These are phyloP conservation scores for Backusella luteola DNA, from an alignment of 192 early-diverging fungal genomes.

Conservation along the genomic window DNA sequence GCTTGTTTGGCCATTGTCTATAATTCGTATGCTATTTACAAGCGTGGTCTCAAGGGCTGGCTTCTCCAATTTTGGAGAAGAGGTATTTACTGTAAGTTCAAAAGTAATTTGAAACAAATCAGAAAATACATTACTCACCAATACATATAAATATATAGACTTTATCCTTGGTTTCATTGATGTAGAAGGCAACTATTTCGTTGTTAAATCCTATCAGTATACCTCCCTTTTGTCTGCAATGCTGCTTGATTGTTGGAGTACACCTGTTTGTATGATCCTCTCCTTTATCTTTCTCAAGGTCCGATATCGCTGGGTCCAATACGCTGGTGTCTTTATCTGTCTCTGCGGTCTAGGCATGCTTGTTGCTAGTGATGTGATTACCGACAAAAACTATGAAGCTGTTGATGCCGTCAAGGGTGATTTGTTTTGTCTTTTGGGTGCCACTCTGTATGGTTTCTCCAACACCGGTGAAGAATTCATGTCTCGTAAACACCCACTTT, in stretches of 20 bases:
- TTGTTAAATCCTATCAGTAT: slow-evolving; percentile 73
- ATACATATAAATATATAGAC: slow-evolving; percentile 26
- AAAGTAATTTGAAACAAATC: background rate
- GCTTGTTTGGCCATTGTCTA: slow-evolving; percentile 59
- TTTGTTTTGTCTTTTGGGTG: slow-evolving; percentile 68
- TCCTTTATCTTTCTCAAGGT: slow-evolving; percentile 61
- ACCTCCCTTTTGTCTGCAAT: slow-evolving; percentile 74
- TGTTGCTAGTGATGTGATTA: slow-evolving; percentile 64
- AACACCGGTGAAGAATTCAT: slow-evolving; percentile 72
- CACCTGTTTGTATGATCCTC: slow-evolving; percentile 66
- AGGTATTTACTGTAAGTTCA: slow-evolving; percentile 44
- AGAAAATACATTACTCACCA: background rate
- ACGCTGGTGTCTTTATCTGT: slow-evolving; percentile 64
- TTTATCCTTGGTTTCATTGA: slow-evolving; percentile 65
- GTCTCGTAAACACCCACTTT: slow-evolving; percentile 67
- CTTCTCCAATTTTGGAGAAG: slow-evolving; percentile 39
- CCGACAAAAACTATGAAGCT: slow-evolving; percentile 54
- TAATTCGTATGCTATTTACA: slow-evolving; percentile 46
- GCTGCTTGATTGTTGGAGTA: slow-evolving; percentile 80
- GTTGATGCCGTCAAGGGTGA: slow-evolving; percentile 64
- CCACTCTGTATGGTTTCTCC: slow-evolving; percentile 72
- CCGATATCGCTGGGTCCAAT: slow-evolving; percentile 63
- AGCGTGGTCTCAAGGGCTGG: slow-evolving; percentile 49
- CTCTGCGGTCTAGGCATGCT: slow-evolving; percentile 67
- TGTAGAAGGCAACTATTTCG: slow-evolving; percentile 83